These are phyloP conservation scores for Kluyveromyces lactis DNA, from an alignment of 805 yeast species.

Conservation along the genomic window DNA sequence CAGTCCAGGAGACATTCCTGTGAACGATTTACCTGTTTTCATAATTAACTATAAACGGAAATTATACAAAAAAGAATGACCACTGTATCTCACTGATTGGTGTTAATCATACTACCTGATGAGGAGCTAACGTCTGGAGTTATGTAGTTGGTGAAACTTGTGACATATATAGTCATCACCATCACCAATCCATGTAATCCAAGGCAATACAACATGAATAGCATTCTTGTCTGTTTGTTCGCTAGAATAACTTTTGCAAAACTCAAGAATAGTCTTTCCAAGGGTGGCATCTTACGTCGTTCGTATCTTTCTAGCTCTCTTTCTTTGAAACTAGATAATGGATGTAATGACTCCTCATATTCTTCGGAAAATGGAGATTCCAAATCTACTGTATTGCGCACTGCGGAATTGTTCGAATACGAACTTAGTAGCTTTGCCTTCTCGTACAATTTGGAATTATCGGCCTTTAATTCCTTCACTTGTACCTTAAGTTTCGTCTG, in stretches of 20 bases:
- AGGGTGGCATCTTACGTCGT: slow-evolving; percentile 59
- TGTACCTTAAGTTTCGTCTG: slow-evolving; percentile 59
- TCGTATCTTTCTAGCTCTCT: slow-evolving; percentile 66
- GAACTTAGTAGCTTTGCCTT: slow-evolving; percentile 60
- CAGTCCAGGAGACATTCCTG: too few species aligned
- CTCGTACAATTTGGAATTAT: slow-evolving; percentile 74
- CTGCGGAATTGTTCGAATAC: slow-evolving; percentile 24
- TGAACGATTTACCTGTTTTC: too few species aligned
- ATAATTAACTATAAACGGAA: too few species aligned
- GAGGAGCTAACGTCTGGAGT: slow-evolving; percentile 36
- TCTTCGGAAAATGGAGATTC: slow-evolving; percentile 54
- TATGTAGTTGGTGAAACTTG: slow-evolving; percentile 37
- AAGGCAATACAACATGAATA: slow-evolving; percentile 65
- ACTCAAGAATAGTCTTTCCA: slow-evolving; percentile 69
- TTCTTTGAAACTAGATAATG: slow-evolving; percentile 73
- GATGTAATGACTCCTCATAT: slow-evolving; percentile 74
- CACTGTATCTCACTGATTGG: not conserved
- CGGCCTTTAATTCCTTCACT: slow-evolving; percentile 53
- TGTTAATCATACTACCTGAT: slow-evolving; percentile 7
- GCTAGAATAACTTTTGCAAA: slow-evolving; percentile 70
- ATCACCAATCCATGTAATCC: slow-evolving; percentile 70
- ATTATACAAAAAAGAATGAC: too few species aligned
- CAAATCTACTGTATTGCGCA: slow-evolving; percentile 30
- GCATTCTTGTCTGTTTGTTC: slow-evolving; percentile 60
- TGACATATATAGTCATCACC: slow-evolving; percentile 49